Evolutionary conservation across 2,329 filamentous ascomycete species (phyloP).

Genomic region (Alternaria panax): DNA sequence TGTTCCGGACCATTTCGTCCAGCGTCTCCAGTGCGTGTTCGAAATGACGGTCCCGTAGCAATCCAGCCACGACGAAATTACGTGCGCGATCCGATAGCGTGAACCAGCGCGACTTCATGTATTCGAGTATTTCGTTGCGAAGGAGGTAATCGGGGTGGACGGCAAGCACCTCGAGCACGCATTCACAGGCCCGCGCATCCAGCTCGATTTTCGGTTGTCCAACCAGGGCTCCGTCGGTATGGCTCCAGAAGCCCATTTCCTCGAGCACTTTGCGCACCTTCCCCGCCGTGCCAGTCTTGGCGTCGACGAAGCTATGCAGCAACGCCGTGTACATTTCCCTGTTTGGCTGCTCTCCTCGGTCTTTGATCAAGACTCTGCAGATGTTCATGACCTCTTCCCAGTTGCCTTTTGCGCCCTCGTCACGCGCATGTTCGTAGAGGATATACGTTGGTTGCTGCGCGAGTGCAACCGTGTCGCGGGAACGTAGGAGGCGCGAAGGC

Average conservation of each 20-base stretch:
- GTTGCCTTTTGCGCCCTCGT: slow-evolving; percentile 34
- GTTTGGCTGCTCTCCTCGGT: slow-evolving; percentile 64
- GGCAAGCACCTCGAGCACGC: slow-evolving; percentile 74
- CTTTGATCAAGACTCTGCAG: slow-evolving; percentile 65
- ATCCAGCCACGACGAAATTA: slow-evolving; percentile 73
- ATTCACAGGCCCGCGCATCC: slow-evolving; percentile 73
- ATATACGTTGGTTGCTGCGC: slow-evolving; percentile 34
- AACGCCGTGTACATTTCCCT: slow-evolving; percentile 74
- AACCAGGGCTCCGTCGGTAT: neutral
- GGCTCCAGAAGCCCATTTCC: slow-evolving; percentile 67
- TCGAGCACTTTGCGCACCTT: slow-evolving; percentile 69
- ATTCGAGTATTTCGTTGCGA: slow-evolving; percentile 72
- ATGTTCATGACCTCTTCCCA: slow-evolving; percentile 49
- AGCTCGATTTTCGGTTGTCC: slow-evolving; percentile 64
- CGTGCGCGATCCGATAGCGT: slow-evolving; percentile 67
- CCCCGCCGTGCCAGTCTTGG: slow-evolving; percentile 69
- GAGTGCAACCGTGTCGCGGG: slow-evolving; percentile 22
- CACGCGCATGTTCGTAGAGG: slow-evolving; percentile 43
- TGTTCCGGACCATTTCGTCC: slow-evolving; percentile 68
- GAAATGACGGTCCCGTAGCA: slow-evolving; percentile 81
- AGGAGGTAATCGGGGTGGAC: slow-evolving; percentile 87
- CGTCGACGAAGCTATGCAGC: slow-evolving; percentile 73
- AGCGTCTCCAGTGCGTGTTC: slow-evolving; percentile 79
- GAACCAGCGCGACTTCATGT: slow-evolving; percentile 79
- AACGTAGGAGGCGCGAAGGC: neutral